phyloP scores from a whole-genome alignment of 768 basidiomycete species.

The Russula brevipes region DNA sequence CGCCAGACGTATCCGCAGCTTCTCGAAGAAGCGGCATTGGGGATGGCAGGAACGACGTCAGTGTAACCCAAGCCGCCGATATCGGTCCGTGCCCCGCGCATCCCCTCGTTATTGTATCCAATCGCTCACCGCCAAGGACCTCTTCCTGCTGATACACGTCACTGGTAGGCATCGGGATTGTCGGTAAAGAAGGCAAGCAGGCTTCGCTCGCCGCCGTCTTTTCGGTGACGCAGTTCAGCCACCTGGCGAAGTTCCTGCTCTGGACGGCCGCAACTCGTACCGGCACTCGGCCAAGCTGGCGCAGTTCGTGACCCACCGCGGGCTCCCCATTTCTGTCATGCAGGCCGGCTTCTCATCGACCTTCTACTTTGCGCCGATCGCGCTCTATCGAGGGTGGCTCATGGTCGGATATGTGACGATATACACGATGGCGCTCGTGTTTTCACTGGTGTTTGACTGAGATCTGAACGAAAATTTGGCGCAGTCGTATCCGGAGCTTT shows the following conservation, averaged over 20 bases:
- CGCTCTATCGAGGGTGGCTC: conserved; percentile 96
- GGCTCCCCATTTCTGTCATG: conserved; percentile 95
- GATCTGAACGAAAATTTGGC: conserved; percentile 97
- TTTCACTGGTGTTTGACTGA: conserved; percentile 91
- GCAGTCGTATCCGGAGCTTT: conserved; percentile 92
- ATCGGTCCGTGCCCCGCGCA: conserved; percentile 62
- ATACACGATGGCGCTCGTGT: conserved; percentile 98
- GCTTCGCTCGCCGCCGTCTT: conserved; percentile 99
- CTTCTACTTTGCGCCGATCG: conserved; percentile 93
- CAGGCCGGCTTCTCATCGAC: conserved; percentile 95
- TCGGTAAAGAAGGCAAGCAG: conserved; percentile 98
- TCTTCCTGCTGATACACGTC: neutral
- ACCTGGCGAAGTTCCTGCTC: conserved; percentile 89
- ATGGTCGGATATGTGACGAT: conserved; percentile 95
- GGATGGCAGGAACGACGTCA: conserved; percentile 98
- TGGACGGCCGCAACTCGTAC: conserved; percentile 99
- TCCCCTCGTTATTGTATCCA: neutral
- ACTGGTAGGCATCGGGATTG: conserved; percentile 85
- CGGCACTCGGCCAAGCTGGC: conserved; percentile 96
- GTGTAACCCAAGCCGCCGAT: conserved; percentile 99
- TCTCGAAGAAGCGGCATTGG: conserved; percentile 96
- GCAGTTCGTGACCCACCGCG: conserved; percentile 97
- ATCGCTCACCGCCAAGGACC: conserved; percentile 22
- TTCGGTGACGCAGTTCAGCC: conserved; percentile 94
- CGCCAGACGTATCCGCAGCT: conserved; percentile 82